These are phyloP conservation scores for Venturiaceae sp. DNA, from an alignment of 2,329 filamentous ascomycete genomes.

Conservation along the genomic window DNA sequence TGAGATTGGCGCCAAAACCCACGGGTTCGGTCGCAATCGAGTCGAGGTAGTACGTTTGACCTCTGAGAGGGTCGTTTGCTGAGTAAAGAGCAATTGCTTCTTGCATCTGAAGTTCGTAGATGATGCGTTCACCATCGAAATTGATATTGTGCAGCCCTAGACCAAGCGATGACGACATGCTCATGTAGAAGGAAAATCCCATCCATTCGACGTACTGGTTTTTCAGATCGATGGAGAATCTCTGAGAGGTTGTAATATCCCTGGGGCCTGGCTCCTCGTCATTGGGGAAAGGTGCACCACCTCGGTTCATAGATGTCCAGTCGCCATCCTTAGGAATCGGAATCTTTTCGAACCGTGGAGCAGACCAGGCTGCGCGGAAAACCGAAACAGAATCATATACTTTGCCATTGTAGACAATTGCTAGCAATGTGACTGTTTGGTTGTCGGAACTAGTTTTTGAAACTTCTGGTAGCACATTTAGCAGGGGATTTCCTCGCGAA, in stretches of 20 bases:
- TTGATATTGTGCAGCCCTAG: slow-evolving; percentile 40
- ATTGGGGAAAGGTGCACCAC: slow-evolving; percentile 33
- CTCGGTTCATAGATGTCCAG: slow-evolving; percentile 22
- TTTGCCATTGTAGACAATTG: slow-evolving; percentile 30
- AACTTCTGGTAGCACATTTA: slow-evolving; percentile 32
- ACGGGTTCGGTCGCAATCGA: slow-evolving; percentile 21
- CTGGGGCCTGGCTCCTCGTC: slow-evolving; percentile 32
- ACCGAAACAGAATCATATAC: slow-evolving; percentile 26
- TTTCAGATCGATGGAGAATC: slow-evolving; percentile 31
- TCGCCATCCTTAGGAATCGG: slow-evolving; percentile 20
- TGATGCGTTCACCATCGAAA: slow-evolving; percentile 40
- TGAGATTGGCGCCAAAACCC: slow-evolving; percentile 25
- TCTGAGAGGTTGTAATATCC: slow-evolving; percentile 23
- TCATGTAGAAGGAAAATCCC: slow-evolving; percentile 43
- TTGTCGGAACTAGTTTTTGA: neutral
- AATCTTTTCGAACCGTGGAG: slow-evolving; percentile 17
- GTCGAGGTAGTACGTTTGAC: slow-evolving; percentile 34
- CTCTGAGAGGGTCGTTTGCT: slow-evolving; percentile 35
- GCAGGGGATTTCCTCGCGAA: slow-evolving; percentile 35
- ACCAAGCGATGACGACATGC: slow-evolving; percentile 34
- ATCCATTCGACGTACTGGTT: slow-evolving; percentile 42
- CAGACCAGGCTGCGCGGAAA: slow-evolving; percentile 26
- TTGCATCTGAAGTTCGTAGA: slow-evolving; percentile 44
- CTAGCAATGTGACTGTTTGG: slow-evolving; percentile 7
- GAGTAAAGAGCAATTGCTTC: slow-evolving; percentile 45